Evolutionary conservation across 345 rosid species (phyloP).

Genomic region (Firmiana major): DNA sequence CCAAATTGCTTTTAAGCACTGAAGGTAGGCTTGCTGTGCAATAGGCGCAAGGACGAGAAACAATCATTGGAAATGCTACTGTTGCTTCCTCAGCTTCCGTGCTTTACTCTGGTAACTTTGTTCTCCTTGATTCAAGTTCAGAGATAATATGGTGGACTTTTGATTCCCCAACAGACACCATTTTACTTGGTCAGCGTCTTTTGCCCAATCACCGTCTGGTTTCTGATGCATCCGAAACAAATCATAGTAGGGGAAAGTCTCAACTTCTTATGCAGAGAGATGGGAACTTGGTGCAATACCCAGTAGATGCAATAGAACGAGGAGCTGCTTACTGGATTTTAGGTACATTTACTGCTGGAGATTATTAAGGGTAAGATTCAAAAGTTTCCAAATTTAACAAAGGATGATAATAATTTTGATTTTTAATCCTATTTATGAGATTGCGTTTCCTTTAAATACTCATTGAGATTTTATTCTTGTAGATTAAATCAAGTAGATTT

Average conservation of each 20-base stretch:
- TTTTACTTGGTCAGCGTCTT: slow-evolving; percentile 24
- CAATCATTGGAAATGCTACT: not conserved
- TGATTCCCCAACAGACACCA: slow-evolving; percentile 25
- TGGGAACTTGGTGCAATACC: slow-evolving; percentile 30
- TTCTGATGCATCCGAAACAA: slow-evolving; percentile 17
- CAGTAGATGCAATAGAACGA: not conserved
- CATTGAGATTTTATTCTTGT: no score
- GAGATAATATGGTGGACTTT: slow-evolving; percentile 23
- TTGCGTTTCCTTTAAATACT: no score
- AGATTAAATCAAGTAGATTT: no score
- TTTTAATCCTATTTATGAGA: no score
- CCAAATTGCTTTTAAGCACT: not conserved
- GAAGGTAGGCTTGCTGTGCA: slow-evolving; percentile 9
- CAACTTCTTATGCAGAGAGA: slow-evolving; percentile 24
- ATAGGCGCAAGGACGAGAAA: not conserved
- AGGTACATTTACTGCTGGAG: not conserved
- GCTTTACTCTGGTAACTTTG: not conserved
- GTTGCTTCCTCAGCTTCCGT: not conserved
- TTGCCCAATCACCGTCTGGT: not conserved
- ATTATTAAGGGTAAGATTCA: no score
- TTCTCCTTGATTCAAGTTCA: not conserved
- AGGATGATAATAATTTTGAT: no score
- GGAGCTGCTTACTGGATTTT: slow-evolving; percentile 20
- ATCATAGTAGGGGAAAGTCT: slow-evolving; percentile 25
- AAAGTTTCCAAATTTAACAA: no score